A percentile compares a stretch with the other conserved stretches of the same genome.
Conservation (phyloP, 2,329 filamentous ascomycete genomes). For the Acrocalymma vagum region DNA sequence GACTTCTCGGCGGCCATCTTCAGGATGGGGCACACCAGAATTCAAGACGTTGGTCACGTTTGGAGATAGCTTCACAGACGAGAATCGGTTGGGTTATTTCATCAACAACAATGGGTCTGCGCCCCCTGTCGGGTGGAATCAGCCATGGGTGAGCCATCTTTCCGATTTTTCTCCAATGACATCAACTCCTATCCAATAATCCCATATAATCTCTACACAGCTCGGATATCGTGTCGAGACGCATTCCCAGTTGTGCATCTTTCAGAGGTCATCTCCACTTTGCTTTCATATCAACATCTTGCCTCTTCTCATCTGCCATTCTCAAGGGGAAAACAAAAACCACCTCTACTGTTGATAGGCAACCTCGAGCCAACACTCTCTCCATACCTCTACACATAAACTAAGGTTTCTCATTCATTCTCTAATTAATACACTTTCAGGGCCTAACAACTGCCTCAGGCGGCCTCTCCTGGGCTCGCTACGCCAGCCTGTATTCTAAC, state of each 20-base stretch:
- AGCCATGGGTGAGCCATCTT: slow-evolving; percentile 51
- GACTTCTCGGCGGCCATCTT: slow-evolving; percentile 15
- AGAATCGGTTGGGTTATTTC: slow-evolving; percentile 73
- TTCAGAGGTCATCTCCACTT: too few species aligned
- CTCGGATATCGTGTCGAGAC: too few species aligned
- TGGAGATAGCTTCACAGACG: slow-evolving; percentile 81
- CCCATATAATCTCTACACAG: slow-evolving; percentile 6
- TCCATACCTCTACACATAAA: too few species aligned
- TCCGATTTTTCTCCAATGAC: not conserved
- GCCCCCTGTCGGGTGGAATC: slow-evolving; percentile 69
- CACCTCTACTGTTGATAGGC: too few species aligned
- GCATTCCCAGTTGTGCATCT: too few species aligned
- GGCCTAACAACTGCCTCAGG: slow-evolving; percentile 67
- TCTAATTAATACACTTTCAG: slow-evolving; percentile 25
- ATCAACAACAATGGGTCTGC: slow-evolving; percentile 61
- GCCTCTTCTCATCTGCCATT: too few species aligned
- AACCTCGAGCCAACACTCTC: too few species aligned
- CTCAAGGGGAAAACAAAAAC: too few species aligned
- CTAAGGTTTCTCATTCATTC: too few species aligned
- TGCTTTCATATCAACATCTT: too few species aligned
- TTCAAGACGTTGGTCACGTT: slow-evolving; percentile 74
- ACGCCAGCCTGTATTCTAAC: slow-evolving; percentile 67
- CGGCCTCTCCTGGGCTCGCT: slow-evolving; percentile 74
- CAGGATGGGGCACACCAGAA: slow-evolving; percentile 51
- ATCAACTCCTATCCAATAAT: not conserved